phyloP scores from a whole-genome alignment of 116 monocot genomes.

The Iris pallida region DNA sequence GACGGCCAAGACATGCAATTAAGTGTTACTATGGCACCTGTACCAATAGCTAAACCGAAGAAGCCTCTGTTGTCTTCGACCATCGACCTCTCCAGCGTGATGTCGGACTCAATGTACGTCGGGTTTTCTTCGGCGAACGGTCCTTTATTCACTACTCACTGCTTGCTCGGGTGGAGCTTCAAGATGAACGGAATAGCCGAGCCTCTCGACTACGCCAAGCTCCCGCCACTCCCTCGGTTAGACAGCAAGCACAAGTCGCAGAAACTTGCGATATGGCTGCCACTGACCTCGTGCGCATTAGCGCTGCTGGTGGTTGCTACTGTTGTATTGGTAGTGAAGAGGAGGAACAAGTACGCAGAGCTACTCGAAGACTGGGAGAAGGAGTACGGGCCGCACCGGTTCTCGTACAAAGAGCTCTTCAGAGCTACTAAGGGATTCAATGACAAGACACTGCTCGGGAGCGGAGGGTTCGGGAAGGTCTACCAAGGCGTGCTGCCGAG shows the following conservation, averaged over 20 bases:
- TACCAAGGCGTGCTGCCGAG: conserved; percentile 23
- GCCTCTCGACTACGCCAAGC: conserved; percentile 25
- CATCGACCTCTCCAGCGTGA: conserved; percentile 19
- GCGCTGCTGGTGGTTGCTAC: background rate
- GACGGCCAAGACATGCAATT: conserved; percentile 20
- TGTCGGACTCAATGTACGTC: conserved; percentile 24
- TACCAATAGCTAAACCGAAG: conserved; percentile 20
- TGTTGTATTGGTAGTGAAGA: background rate
- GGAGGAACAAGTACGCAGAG: conserved; percentile 19
- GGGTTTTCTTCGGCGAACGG: conserved; percentile 42
- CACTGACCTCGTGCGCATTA: background rate
- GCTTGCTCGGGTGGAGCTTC: conserved; percentile 38
- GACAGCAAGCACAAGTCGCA: background rate
- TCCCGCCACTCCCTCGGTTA: conserved; percentile 24
- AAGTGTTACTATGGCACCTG: conserved; percentile 15
- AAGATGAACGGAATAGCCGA: conserved; percentile 26
- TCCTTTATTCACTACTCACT: conserved; percentile 28
- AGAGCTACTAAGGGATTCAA: conserved; percentile 34
- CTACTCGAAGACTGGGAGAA: conserved; percentile 36
- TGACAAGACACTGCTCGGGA: conserved; percentile 23
- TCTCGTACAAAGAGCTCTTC: conserved; percentile 22
- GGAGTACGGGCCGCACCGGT: conserved; percentile 32
- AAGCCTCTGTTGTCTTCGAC: conserved; percentile 20
- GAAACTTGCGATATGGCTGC: background rate
- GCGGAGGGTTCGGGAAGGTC: conserved; percentile 37